Evolutionary conservation across 345 rosid species (phyloP).

Genomic region (thale cress (Arabidopsis thaliana)): DNA sequence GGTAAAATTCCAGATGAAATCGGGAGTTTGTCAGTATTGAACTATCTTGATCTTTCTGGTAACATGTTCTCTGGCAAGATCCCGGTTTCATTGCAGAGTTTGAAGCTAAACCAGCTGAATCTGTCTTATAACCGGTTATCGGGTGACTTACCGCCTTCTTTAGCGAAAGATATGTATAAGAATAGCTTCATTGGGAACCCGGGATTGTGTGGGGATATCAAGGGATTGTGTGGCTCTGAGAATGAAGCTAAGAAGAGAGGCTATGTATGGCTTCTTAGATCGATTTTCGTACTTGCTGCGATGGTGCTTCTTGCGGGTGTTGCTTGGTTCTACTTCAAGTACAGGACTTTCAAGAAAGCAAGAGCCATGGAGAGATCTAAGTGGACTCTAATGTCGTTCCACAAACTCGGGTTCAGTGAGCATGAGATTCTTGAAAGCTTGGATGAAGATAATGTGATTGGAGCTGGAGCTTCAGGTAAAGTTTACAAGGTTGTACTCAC

Average conservation of each 20-base stretch:
- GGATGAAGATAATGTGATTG: slow-evolving; percentile 94
- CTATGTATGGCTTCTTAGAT: slow-evolving; percentile 74
- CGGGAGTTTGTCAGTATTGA: slow-evolving; percentile 74
- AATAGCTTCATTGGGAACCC: slow-evolving; percentile 83
- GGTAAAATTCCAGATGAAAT: slow-evolving; percentile 75
- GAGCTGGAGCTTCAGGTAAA: slow-evolving; percentile 87
- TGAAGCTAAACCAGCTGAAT: slow-evolving; percentile 92
- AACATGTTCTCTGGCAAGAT: slow-evolving; percentile 70
- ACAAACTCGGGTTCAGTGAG: slow-evolving; percentile 89
- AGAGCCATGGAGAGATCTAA: slow-evolving; percentile 75
- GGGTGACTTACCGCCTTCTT: slow-evolving; percentile 74
- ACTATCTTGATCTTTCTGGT: slow-evolving; percentile 86
- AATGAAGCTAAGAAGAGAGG: slow-evolving; percentile 59
- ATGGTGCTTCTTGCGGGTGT: slow-evolving; percentile 69
- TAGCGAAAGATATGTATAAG: slow-evolving; percentile 63
- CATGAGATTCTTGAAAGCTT: slow-evolving; percentile 81
- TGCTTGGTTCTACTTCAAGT: slow-evolving; percentile 86
- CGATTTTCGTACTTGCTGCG: slow-evolving; percentile 72
- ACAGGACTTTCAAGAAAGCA: slow-evolving; percentile 66
- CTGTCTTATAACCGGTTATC: slow-evolving; percentile 74
- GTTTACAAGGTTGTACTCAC: slow-evolving; percentile 90
- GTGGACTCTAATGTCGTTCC: slow-evolving; percentile 98
- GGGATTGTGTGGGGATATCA: slow-evolving; percentile 72
- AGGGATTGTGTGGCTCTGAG: slow-evolving; percentile 65
- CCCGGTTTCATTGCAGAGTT: slow-evolving; percentile 71